A percentile compares a stretch with the other conserved stretches of the same genome.
These are phyloP conservation scores for Aureococcus anophagefferens DNA, from an alignment of 108 stramenopile species.

Conservation along the genomic window DNA sequence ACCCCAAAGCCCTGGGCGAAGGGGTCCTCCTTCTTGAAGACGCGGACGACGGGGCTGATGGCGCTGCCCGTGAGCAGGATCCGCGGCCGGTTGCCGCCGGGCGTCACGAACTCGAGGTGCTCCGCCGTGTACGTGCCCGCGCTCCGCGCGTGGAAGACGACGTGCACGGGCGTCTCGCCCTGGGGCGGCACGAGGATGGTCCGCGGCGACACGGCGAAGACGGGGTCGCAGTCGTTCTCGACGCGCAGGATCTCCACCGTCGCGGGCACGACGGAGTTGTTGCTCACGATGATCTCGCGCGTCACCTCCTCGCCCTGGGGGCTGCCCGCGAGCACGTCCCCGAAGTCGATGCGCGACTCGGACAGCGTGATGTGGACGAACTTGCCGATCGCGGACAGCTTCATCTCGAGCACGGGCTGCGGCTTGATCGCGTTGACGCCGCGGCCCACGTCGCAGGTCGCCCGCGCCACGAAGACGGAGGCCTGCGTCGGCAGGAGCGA, in stretches of 20 bases:
- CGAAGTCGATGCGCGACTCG: conserved; percentile 35
- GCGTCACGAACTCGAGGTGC: conserved; percentile 35
- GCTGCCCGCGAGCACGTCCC: conserved; percentile 25
- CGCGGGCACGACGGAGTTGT: conserved; percentile 45
- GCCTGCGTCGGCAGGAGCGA: conserved; percentile 30
- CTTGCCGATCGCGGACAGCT: conserved; percentile 32
- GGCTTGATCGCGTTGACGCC: conserved; percentile 47
- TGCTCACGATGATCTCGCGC: conserved; percentile 30
- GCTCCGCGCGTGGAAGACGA: conserved; percentile 23
- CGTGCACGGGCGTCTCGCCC: conserved; percentile 17
- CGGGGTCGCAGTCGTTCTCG: conserved; percentile 41
- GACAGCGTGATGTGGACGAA: conserved; percentile 30
- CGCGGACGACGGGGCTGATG: conserved; percentile 20
- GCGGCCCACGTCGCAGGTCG: conserved; percentile 29
- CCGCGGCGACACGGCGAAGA: conserved; percentile 33
- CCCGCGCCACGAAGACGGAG: conserved; percentile 35
- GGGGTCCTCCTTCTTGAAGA: conserved; percentile 39
- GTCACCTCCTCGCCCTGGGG: not conserved
- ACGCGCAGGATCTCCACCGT: conserved; percentile 25
- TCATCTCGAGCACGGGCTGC: conserved; percentile 27
- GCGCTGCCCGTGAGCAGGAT: conserved; percentile 20
- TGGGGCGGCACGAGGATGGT: conserved; percentile 29
- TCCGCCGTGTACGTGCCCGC: conserved; percentile 39
- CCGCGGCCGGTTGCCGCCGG: conserved; percentile 33
- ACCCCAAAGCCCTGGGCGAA: conserved; percentile 14